These are phyloP conservation scores for Rhododendron molle DNA, from an alignment of 148 eudicot genomes.

Conservation along the genomic window DNA sequence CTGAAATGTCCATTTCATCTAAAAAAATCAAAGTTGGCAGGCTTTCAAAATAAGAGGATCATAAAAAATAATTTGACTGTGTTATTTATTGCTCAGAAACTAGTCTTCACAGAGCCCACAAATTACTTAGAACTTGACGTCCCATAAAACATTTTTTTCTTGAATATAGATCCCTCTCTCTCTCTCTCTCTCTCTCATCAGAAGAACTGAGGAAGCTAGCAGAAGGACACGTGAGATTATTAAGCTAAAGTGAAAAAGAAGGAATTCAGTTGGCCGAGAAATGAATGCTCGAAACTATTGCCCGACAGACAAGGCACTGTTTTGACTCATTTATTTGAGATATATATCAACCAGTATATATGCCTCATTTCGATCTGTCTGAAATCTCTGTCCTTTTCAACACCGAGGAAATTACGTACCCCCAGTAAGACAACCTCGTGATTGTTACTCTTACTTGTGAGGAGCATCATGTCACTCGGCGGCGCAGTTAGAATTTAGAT, in stretches of 20 bases:
- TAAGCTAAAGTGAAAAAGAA: not conserved
- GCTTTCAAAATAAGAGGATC: not conserved
- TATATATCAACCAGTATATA: not conserved
- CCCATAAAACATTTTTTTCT: not conserved
- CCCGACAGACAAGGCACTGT: not conserved
- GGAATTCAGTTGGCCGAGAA: not conserved
- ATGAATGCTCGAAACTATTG: not conserved
- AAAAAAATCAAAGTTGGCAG: not conserved
- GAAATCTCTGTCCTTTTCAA: too few species aligned
- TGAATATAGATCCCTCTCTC: not conserved
- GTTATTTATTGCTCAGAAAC: not conserved
- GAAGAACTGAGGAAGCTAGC: not conserved
- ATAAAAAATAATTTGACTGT: not conserved
- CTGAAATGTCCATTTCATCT: not conserved
- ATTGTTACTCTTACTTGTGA: not conserved
- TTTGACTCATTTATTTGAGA: not conserved
- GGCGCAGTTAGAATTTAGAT: not conserved
- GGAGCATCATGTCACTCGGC: not conserved
- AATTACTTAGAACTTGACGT: not conserved
- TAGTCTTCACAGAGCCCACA: not conserved
- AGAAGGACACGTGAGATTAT: not conserved
- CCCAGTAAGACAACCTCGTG: not conserved
- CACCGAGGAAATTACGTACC: too few species aligned
- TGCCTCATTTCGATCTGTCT: too few species aligned
- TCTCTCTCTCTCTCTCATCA: not conserved